Evolutionary conservation across 768 basidiomycete genomes (phyloP).

Genomic region (Cyathus striatus): DNA sequence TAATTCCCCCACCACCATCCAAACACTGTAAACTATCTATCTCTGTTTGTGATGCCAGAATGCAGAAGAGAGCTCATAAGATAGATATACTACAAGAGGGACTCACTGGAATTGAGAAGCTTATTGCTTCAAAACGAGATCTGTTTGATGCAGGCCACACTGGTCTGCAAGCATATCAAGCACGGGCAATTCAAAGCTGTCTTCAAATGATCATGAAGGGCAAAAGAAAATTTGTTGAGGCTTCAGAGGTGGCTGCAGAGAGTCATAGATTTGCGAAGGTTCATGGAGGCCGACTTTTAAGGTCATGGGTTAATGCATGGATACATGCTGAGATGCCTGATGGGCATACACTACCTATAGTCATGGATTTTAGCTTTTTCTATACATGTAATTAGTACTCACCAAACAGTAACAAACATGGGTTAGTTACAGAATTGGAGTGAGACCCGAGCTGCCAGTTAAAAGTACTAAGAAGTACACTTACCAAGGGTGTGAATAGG

Average conservation of each 20-base stretch:
- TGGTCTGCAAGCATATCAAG: constrained; percentile 15
- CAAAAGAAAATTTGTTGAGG: constrained; percentile 8
- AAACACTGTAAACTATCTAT: constrained; percentile 9
- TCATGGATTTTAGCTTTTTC: too few relatives aligned
- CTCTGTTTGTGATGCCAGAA: neutral
- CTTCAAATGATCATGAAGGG: constrained; percentile 12
- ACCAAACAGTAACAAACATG: too few relatives aligned
- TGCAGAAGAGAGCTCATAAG: neutral
- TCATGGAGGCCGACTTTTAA: too few relatives aligned
- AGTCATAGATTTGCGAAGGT: too few relatives aligned
- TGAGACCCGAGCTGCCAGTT: too few relatives aligned
- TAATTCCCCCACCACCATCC: constrained; percentile 2
- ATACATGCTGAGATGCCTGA: too few relatives aligned
- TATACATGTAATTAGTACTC: too few relatives aligned
- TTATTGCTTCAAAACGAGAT: constrained; percentile 8
- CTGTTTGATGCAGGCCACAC: constrained; percentile 8
- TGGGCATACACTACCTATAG: too few relatives aligned
- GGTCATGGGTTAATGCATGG: too few relatives aligned
- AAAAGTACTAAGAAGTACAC: too few relatives aligned
- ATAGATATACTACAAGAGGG: neutral
- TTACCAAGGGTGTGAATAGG: too few relatives aligned
- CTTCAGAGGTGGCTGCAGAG: constrained; percentile 16
- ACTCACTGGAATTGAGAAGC: constrained; percentile 8
- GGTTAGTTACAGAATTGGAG: too few relatives aligned
- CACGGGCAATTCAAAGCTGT: constrained; percentile 13